These are phyloP conservation scores for Solanum okadae DNA, from an alignment of 257 asterid species.

Conservation along the genomic window DNA sequence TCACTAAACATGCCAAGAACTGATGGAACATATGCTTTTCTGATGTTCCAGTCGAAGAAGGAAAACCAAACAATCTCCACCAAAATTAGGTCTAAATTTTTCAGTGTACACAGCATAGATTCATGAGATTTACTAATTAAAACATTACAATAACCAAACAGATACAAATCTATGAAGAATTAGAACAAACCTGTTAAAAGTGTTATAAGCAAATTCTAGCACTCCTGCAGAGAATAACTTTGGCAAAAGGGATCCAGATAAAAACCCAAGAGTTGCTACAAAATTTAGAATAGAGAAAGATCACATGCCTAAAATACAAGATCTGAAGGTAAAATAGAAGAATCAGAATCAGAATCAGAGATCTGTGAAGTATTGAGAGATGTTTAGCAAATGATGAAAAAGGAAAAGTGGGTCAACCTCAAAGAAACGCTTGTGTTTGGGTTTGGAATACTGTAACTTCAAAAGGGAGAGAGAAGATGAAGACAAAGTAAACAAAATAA, in stretches of 20 bases:
- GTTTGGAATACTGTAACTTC: not conserved
- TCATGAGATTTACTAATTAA: not conserved
- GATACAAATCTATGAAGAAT: not conserved
- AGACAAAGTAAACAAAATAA: not conserved
- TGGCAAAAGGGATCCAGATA: not conserved
- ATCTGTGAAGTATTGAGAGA: slow-evolving; percentile 11
- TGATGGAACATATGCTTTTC: not conserved
- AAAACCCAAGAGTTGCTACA: not conserved
- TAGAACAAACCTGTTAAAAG: not conserved
- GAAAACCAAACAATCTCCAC: not conserved
- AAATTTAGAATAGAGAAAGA: not conserved
- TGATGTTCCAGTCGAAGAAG: not conserved
- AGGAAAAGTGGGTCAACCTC: slow-evolving; percentile 14
- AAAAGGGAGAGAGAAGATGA: not conserved
- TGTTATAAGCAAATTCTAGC: not conserved
- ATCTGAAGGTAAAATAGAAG: slow-evolving; percentile 7
- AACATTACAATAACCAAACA: not conserved
- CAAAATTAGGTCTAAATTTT: not conserved
- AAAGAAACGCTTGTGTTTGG: not conserved
- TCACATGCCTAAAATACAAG: not conserved
- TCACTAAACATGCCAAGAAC: not conserved
- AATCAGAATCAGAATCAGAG: slow-evolving; percentile 5
- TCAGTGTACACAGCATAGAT: not conserved
- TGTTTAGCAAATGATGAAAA: slow-evolving; percentile 11
- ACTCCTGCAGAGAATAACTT: not conserved